These are phyloP conservation scores for Mycosphaerella sp. DNA, from an alignment of 2,329 filamentous ascomycete genomes.

Conservation along the genomic window DNA sequence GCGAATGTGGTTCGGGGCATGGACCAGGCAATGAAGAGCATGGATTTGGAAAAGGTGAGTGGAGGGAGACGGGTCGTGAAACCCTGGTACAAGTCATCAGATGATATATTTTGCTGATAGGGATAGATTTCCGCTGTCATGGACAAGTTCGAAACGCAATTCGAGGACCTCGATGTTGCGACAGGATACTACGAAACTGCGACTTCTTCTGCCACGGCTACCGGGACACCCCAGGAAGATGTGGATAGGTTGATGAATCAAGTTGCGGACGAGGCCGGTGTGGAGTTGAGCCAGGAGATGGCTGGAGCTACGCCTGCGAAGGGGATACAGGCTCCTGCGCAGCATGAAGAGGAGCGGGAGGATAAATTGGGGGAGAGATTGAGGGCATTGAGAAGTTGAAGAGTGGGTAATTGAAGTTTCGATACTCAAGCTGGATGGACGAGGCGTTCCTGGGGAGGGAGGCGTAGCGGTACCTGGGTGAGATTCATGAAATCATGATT, in stretches of 20 bases:
- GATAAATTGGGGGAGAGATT: slow-evolving; percentile 61
- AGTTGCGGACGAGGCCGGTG: slow-evolving; percentile 79
- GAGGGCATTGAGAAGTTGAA: slow-evolving; percentile 47
- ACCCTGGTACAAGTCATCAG: not conserved
- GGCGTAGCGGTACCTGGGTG: not conserved
- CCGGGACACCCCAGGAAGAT: slow-evolving; percentile 70
- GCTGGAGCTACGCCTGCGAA: slow-evolving; percentile 51
- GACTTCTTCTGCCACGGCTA: slow-evolving; percentile 70
- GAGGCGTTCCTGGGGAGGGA: not conserved
- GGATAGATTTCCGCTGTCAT: slow-evolving; percentile 57
- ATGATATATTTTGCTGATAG: not conserved
- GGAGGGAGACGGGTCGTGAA: slow-evolving; percentile 4
- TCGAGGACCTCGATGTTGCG: slow-evolving; percentile 48
- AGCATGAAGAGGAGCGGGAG: slow-evolving; percentile 64
- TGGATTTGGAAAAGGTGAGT: slow-evolving; percentile 58
- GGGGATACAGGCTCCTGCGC: slow-evolving; percentile 50
- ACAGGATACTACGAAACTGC: slow-evolving; percentile 76
- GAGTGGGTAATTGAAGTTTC: not conserved
- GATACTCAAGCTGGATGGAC: not conserved
- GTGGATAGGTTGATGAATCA: slow-evolving; percentile 80
- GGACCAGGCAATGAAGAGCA: slow-evolving; percentile 57
- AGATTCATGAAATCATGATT: slow-evolving; percentile 6
- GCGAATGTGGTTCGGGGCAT: slow-evolving; percentile 57
- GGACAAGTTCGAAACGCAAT: slow-evolving; percentile 58
- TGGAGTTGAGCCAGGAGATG: slow-evolving; percentile 74